phyloP scores from a whole-genome alignment of 805 yeast species.

The Cyberlindnera mrakii region DNA sequence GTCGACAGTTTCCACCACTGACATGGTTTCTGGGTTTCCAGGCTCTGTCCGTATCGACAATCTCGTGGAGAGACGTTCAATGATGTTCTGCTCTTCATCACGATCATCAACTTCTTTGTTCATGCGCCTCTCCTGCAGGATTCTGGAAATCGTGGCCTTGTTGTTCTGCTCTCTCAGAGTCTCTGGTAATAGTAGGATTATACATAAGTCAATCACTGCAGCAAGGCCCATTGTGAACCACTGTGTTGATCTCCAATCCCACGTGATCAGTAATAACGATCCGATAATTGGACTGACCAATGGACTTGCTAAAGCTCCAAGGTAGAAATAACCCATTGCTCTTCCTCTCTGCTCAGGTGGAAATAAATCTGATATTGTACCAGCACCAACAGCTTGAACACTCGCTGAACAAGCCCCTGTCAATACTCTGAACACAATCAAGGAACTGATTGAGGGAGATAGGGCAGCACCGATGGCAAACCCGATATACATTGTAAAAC shows the following conservation, averaged over 20 bases:
- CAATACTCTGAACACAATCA: constrained; percentile 64
- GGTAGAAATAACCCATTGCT: constrained; percentile 73
- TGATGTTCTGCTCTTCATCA: constrained; percentile 1
- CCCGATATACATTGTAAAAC: constrained; percentile 56
- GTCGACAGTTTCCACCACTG: constrained; percentile 3
- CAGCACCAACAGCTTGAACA: constrained; percentile 88
- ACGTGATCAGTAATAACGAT: constrained; percentile 60
- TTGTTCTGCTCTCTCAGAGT: constrained; percentile 58
- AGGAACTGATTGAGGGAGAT: constrained; percentile 50
- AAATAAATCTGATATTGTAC: constrained; percentile 73
- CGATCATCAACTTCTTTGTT: constrained; percentile 3
- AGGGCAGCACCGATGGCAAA: constrained; percentile 72
- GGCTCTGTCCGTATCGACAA: constrained; percentile 7
- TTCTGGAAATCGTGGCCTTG: constrained; percentile 40
- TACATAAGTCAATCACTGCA: constrained; percentile 42
- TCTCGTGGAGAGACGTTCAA: constrained; percentile 5
- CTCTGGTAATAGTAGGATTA: constrained; percentile 65
- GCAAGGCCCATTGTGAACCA: constrained; percentile 74
- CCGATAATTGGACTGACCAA: constrained; percentile 75
- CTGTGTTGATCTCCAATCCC: constrained; percentile 89
- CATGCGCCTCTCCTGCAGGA: constrained; percentile 34
- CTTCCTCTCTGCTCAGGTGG: constrained; percentile 63
- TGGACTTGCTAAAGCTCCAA: constrained; percentile 81
- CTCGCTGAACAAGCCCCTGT: constrained; percentile 80
- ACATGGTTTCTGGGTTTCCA: constrained; percentile 1